phyloP scores from a whole-genome alignment of 441 rosid species.

The Adansonia grandidieri region DNA sequence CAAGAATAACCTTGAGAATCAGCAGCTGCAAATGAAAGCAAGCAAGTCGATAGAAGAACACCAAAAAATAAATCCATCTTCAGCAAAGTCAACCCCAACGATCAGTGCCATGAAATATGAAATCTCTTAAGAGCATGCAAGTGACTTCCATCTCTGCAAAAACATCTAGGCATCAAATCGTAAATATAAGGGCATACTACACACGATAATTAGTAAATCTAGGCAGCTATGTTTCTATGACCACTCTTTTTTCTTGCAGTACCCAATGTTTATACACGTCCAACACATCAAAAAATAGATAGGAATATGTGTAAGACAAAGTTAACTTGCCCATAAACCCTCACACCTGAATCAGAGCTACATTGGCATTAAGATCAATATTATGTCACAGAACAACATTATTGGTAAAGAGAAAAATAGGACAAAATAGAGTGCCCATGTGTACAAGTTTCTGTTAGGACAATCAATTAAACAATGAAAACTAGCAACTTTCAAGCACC shows the following conservation, averaged over 20 bases:
- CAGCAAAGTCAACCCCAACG: conserved; percentile 32
- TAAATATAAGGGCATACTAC: neutral
- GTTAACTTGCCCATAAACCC: neutral
- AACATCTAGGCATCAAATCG: conserved; percentile 15
- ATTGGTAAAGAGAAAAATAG: conserved; percentile 10
- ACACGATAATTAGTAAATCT: neutral
- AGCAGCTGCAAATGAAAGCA: conserved; percentile 54
- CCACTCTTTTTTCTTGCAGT: neutral
- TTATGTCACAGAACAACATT: neutral
- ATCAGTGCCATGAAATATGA: conserved; percentile 23
- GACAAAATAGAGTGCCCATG: conserved; percentile 3
- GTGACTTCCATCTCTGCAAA: conserved; percentile 38
- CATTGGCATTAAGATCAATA: conserved; percentile 4
- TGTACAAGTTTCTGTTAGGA: neutral
- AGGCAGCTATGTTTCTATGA: neutral
- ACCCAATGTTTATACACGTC: neutral
- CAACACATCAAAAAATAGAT: neutral
- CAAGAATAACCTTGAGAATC: conserved; percentile 59
- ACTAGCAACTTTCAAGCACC: conserved; percentile 2
- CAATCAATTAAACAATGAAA: neutral
- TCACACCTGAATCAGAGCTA: neutral
- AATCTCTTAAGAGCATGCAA: conserved; percentile 21
- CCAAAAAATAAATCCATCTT: conserved; percentile 59
- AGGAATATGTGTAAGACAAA: neutral
- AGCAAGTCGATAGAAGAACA: conserved; percentile 47